Evolutionary conservation across 257 asterid genomes (phyloP), one percentile per base, ranked within the genome.

Genomic region (Solanum sejunctum): DNA sequence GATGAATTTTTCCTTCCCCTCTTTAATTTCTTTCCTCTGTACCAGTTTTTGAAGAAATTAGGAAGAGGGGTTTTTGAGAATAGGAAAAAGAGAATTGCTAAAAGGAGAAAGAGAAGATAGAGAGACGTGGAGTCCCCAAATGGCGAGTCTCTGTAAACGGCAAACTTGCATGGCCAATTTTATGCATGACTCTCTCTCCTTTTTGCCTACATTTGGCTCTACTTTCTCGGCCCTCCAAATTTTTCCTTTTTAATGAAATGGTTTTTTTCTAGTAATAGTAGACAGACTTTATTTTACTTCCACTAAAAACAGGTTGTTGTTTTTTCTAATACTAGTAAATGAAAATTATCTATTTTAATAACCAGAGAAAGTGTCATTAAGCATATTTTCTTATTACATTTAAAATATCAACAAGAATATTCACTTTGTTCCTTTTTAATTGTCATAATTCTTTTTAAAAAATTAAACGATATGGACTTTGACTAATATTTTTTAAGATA

Each of bases 111-210:
- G 77, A 69, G 92, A 83, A 89, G 86, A 75, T 85, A 87, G 89
- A 86, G 92, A 86, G 94, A 91, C 89, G 93, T 85, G 86, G 81
- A 84, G 87, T 49, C 63, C 28, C 91, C 94, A 93, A 91, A 91
- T 94, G 96, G 96, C 94, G 92, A 70, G 36, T 60, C 36, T 43
- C 60, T 87, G 87, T 93, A 90, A 92, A 90, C 94, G 94, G 95
- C 94, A 91, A 91, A 89, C 88, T 89, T 92, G 93, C 93, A 90
- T 91, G 93, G 93, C 87, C 85, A 66, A 52, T 83, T 58, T 69
- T 83, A 83, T 84, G 84, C 89, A 84, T 84, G 89, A 87, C 87
- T 84, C 84, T 49, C 36, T 71, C 69, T 43, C 20, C 21, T 18
- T 52, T 3, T 43, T 20, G 36, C 83, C 63, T 57, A 16, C 86